These are phyloP conservation scores for Bretziella fagacearum DNA, from an alignment of 2,329 filamentous ascomycete species.

Conservation along the genomic window DNA sequence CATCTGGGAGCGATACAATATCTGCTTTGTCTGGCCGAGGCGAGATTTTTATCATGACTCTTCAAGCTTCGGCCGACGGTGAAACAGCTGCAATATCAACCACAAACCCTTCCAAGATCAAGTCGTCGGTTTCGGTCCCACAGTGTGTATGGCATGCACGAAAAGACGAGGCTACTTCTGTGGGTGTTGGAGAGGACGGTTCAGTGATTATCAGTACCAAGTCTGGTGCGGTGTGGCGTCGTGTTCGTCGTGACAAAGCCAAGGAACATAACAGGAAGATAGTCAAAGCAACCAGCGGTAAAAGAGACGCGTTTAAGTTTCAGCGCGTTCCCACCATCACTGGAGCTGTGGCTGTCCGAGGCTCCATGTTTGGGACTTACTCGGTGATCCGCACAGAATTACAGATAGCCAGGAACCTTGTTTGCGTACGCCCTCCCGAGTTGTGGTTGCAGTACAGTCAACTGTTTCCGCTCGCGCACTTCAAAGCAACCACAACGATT, in stretches of 20 bases:
- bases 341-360: constrained; percentile 65
- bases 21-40: constrained; percentile 71
- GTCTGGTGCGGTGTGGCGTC: constrained; percentile 83
- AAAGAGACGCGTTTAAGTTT: constrained; percentile 83
- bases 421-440: constrained; percentile 47
- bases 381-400: constrained; percentile 73
- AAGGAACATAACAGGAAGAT: constrained; percentile 44
- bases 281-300: constrained; percentile 23
- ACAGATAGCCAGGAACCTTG: constrained; percentile 56
- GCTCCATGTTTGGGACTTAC: constrained; percentile 80
- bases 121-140: constrained; percentile 59
- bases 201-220: constrained; percentile 88
- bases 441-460: constrained; percentile 59
- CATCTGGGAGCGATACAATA: constrained; percentile 78
- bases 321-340: constrained; percentile 78
- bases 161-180: constrained; percentile 73
- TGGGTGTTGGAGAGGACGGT: constrained; percentile 78
- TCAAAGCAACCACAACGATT: constrained; percentile 30
- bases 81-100: constrained; percentile 51
- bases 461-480: constrained; percentile 49
- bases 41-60: constrained; percentile 71
- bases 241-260: constrained; percentile 64
- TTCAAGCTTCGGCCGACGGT: constrained; percentile 54
- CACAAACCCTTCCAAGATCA: constrained; percentile 83
- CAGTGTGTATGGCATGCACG: constrained; percentile 77